These are phyloP conservation scores for Didymella sp. DNA, from an alignment of 2,329 filamentous ascomycete genomes.

Conservation along the genomic window DNA sequence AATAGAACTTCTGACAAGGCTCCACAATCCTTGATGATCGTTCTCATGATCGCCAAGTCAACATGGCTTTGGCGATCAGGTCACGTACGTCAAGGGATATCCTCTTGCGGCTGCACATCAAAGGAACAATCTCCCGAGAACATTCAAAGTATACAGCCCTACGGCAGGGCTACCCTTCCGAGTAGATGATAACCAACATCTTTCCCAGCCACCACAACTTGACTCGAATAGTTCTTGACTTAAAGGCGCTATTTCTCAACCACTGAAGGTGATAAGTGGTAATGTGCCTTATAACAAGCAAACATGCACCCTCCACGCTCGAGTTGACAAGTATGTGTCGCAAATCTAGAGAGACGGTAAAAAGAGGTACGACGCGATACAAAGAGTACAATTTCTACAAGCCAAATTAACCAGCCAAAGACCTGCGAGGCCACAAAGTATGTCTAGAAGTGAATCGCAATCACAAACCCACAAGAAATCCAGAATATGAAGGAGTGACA, in stretches of 20 bases:
- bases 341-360: too few species aligned
- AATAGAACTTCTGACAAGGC: background rate
- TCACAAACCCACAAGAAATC: slow-evolving; percentile 2
- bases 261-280: too few species aligned
- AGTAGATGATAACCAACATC: background rate
- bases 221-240: too few species aligned
- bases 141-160: background rate
- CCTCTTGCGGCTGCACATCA: background rate
- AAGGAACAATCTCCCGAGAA: background rate
- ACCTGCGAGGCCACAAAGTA: slow-evolving; percentile 3
- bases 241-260: too few species aligned
- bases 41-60: background rate
- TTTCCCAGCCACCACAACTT: too few species aligned
- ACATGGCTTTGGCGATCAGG: background rate
- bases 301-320: too few species aligned
- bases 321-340: too few species aligned
- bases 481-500: slow-evolving; percentile 31
- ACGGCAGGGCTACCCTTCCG: background rate
- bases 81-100: background rate
- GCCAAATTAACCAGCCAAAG: slow-evolving; percentile 15
- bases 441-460: slow-evolving; percentile 13
- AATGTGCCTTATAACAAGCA: too few species aligned
- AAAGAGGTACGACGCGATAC: background rate
- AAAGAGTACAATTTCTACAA: slow-evolving; percentile 17
- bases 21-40: background rate